Evolutionary conservation across 2,329 filamentous ascomycete genomes (phyloP).

Genomic region (Botrytis fragariae): DNA sequence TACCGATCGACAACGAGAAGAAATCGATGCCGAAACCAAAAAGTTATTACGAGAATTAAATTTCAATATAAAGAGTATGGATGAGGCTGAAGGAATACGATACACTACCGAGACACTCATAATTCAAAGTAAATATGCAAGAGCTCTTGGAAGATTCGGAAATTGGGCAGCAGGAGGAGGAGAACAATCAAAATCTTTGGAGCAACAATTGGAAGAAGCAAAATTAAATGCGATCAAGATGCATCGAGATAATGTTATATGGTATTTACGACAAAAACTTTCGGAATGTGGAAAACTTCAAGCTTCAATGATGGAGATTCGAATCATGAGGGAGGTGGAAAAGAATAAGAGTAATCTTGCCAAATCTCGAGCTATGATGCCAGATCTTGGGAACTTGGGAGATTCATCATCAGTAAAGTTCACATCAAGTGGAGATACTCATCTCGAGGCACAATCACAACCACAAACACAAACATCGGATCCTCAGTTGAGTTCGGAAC

Average conservation of each 20-base stretch:
- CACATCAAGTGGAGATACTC: constrained; percentile 20
- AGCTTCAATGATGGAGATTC: constrained; percentile 87
- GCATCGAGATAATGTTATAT: constrained; percentile 79
- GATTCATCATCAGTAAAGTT: constrained; percentile 26
- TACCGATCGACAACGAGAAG: constrained; percentile 78
- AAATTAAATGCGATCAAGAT: constrained; percentile 62
- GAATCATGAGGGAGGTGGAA: constrained; percentile 80
- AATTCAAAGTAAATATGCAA: constrained; percentile 66
- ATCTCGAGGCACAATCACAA: constrained; percentile 28
- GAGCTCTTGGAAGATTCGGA: constrained; percentile 61
- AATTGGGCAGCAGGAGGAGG: constrained; percentile 67
- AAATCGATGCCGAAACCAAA: constrained; percentile 85
- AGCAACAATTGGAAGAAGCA: constrained; percentile 72
- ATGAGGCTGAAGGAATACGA: constrained; percentile 78
- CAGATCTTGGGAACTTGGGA: constrained; percentile 34
- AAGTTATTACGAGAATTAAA: constrained; percentile 82
- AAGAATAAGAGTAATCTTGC: constrained; percentile 84
- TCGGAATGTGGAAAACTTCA: constrained; percentile 77
- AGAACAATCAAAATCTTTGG: constrained; percentile 54
- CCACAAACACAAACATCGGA: constrained; percentile 31
- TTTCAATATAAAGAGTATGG: constrained; percentile 72
- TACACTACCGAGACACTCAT: constrained; percentile 71
- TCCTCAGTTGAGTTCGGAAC: constrained; percentile 66
- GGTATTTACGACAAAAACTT: constrained; percentile 73
- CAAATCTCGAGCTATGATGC: constrained; percentile 51